Evolutionary conservation across 1,284 basidiomycete species (phyloP).

Genomic region (Dichomitus squalens): DNA sequence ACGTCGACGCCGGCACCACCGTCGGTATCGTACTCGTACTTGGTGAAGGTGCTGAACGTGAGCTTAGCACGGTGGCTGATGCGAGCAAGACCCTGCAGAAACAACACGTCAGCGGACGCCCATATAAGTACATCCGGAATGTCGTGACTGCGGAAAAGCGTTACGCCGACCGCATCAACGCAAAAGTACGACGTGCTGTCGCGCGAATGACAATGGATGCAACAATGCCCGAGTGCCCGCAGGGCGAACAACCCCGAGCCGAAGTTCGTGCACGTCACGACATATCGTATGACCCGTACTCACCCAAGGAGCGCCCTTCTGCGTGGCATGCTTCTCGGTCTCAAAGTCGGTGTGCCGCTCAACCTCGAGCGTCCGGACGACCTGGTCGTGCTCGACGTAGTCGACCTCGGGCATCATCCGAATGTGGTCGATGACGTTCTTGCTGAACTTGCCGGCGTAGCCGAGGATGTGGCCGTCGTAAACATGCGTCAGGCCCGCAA

Average conservation of each 20-base stretch:
- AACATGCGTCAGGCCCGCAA: constrained; percentile 65
- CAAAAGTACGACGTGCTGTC: neutral
- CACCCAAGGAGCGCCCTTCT: constrained; percentile 92
- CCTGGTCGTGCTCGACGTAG: constrained; percentile 92
- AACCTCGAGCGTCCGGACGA: constrained; percentile 73
- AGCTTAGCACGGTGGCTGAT: constrained; percentile 88
- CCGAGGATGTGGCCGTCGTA: constrained; percentile 77
- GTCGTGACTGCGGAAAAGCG: neutral
- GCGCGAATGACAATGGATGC: too few species aligned
- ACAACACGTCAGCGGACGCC: neutral
- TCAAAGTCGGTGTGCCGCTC: constrained; percentile 59
- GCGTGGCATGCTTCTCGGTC: constrained; percentile 46
- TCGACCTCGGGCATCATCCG: constrained; percentile 89
- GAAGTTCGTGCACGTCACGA: neutral
- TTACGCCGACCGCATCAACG: neutral
- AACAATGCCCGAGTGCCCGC: too few species aligned
- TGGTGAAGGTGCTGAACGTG: constrained; percentile 83
- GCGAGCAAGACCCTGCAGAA: constrained; percentile 84
- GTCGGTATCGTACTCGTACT: constrained; percentile 76
- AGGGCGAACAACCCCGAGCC: too few species aligned
- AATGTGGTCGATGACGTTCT: constrained; percentile 76
- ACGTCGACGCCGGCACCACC: constrained; percentile 85
- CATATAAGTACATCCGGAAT: neutral
- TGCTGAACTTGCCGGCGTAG: constrained; percentile 86
- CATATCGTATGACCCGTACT: constrained; percentile 33